Evolutionary conservation across 208 protist species (phyloP), one percentile per base, ranked within the genome.

Genomic region (Leptomonas seymouri): DNA sequence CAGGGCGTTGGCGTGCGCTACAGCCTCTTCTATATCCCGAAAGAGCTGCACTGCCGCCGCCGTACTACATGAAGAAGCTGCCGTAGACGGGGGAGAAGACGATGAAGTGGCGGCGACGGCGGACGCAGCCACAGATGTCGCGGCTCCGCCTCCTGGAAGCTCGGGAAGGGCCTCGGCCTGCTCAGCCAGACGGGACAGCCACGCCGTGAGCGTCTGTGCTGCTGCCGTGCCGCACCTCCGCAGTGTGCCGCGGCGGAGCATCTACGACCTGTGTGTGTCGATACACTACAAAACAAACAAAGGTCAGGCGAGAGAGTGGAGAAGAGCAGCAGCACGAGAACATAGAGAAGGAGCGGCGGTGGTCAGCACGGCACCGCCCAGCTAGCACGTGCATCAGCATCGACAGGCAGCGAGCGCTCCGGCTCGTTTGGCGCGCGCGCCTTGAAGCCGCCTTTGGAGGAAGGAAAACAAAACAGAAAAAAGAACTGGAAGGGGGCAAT

Each of bases 1-100:
- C 28, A 91, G 49, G 0, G 77, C 61, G 25, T 80, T 69, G 16
- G 87, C 87, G 45, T 84, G 80, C 0, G 59, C 39, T 2, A 78
- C 63, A 0, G 74, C 68, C 11, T 68, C 14, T 31, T 81, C 66
- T 18, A 95, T 56, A 4, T 89, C 69, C 14, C 59, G 42, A 84
- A 88, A 91, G 3, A 95, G 27, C 49, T 30, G 21, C n/a, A 18
- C 11, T n/a, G 61, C 61, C 18, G 25, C 23, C 25, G 31, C 53
- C 16, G 58, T 44, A 27, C 25, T n/a, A n/a, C n/a, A n/a, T 58
- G 18, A 8, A 16, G 31, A 3, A n/a, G 41, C 25, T 34, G 57
- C 27, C 34, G 58, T 16, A 2, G 58, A 27, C 18, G 16, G 34
- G 21, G 42, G 21, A 15, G 41, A 14, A 51, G 48, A 44, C 36